Evolutionary conservation across 345 rosid species (phyloP), one percentile per base, ranked within the genome.

Genomic region (Leavenworthia alabamica): DNA sequence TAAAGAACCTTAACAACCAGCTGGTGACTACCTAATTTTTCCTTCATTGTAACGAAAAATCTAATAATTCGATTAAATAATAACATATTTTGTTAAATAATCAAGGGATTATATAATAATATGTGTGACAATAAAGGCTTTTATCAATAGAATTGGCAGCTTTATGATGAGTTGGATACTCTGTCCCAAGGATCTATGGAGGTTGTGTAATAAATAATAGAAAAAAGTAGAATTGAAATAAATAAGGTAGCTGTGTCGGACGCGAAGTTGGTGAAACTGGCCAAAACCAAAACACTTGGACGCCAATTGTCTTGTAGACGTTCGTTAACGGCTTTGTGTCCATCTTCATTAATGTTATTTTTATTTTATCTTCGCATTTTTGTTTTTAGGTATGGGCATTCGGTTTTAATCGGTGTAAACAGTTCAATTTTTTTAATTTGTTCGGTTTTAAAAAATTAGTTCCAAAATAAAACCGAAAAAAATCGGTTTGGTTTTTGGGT

Each of bases 1-100:
- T 81, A 74, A 69, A 72, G 54, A 46, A 17, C 7, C 81, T 79
- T 83, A 81, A 83, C 93, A 12, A 83, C 89, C 83, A 80, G 89
- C 83, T 64, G 93, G 93, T 86, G 67, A 64, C 37, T 43, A 42
- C 56, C 46, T 52, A 70, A 63, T 62, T 46, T 37, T 49, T 40
- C 46, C 46, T 62, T 70, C 51, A 51, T 55, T 62, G 51, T 12
- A 55, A 70, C 51, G 40, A 47, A 62, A 54, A 55, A 36, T 11
- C 43, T 20, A 62, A 37, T 56, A 17, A 19, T 27, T 68, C 27
- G 51, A 14, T 61, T 69, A 52, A 52, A 16, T 13, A 33, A 6
- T 6, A 44, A 26, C 37, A 56, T 29, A 20, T 24, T 26, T 17
- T 43, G 13, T 19, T 39, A 12, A 56, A 5, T 48, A 26, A 66